phyloP scores from a whole-genome alignment of 2,329 filamentous ascomycete species.

The Penicillium fuscoglaucum region DNA sequence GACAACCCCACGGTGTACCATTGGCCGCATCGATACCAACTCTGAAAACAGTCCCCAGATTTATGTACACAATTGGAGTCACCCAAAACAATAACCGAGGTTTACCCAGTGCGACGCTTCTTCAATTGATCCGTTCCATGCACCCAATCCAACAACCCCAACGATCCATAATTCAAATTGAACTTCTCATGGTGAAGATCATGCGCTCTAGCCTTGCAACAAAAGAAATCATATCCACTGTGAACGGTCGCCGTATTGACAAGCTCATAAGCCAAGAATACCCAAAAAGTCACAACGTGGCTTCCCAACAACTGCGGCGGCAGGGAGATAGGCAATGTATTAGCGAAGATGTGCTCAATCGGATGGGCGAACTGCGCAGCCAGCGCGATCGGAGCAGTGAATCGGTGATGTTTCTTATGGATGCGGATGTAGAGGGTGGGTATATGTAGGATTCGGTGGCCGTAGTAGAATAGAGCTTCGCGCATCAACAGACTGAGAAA shows the following conservation, averaged over 20 bases:
- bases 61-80: neutral
- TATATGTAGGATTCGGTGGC: slow-evolving; percentile 55
- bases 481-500: slow-evolving; percentile 45
- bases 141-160: slow-evolving; percentile 57
- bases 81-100: neutral
- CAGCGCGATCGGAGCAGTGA: slow-evolving; percentile 57
- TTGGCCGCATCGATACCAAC: neutral
- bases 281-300: slow-evolving; percentile 57
- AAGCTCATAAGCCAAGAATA: slow-evolving; percentile 52
- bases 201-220: slow-evolving; percentile 49
- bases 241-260: slow-evolving; percentile 57
- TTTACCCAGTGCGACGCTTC: slow-evolving; percentile 18
- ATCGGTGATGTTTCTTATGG: slow-evolving; percentile 59
- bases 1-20: neutral
- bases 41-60: neutral
- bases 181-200: slow-evolving; percentile 61
- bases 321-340: slow-evolving; percentile 53
- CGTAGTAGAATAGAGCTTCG: slow-evolving; percentile 58
- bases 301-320: slow-evolving; percentile 50
- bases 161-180: slow-evolving; percentile 54
- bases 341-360: slow-evolving; percentile 57
- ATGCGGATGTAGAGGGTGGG: slow-evolving; percentile 52
- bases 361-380: slow-evolving; percentile 60
- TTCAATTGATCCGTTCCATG: slow-evolving; percentile 49
- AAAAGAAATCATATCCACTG: slow-evolving; percentile 60